These are phyloP conservation scores for Chlamydomonas eustigma DNA, from an alignment of 139 green algal genomes.

Conservation along the genomic window DNA sequence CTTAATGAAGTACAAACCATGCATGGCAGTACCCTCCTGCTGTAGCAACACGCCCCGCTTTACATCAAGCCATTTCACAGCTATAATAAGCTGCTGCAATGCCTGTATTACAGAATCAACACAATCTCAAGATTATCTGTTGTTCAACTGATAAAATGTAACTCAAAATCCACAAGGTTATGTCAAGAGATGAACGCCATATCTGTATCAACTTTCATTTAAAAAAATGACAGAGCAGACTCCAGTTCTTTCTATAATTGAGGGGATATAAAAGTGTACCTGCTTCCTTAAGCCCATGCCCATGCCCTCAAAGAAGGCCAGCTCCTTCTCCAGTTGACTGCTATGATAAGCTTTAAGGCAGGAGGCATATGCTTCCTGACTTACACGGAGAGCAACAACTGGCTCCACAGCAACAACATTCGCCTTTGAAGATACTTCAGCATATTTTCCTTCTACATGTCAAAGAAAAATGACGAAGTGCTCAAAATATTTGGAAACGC, in stretches of 20 bases:
- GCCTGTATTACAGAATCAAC: too few relatives aligned
- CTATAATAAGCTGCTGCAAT: background rate
- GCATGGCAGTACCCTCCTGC: slow-evolving; percentile 1
- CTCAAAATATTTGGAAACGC: too few relatives aligned
- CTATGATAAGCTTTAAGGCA: background rate
- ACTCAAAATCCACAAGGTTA: too few relatives aligned
- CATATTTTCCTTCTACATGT: too few relatives aligned
- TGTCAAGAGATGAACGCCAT: too few relatives aligned
- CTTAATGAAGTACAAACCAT: slow-evolving; percentile 10
- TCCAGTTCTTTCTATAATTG: too few relatives aligned
- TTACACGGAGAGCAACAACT: background rate
- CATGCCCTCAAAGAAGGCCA: background rate
- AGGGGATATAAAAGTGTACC: background rate
- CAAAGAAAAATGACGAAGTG: too few relatives aligned
- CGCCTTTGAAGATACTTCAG: too few relatives aligned
- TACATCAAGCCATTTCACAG: background rate
- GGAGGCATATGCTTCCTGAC: background rate
- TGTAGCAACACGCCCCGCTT: background rate
- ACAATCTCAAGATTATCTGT: too few relatives aligned
- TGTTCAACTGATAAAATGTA: too few relatives aligned
- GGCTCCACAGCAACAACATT: background rate
- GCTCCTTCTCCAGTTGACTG: background rate
- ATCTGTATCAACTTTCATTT: too few relatives aligned
- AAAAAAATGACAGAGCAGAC: too few relatives aligned
- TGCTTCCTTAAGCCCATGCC: background rate